Conservation (phyloP, 768 basidiomycete species). For the Termitomyces sp. region DNA sequence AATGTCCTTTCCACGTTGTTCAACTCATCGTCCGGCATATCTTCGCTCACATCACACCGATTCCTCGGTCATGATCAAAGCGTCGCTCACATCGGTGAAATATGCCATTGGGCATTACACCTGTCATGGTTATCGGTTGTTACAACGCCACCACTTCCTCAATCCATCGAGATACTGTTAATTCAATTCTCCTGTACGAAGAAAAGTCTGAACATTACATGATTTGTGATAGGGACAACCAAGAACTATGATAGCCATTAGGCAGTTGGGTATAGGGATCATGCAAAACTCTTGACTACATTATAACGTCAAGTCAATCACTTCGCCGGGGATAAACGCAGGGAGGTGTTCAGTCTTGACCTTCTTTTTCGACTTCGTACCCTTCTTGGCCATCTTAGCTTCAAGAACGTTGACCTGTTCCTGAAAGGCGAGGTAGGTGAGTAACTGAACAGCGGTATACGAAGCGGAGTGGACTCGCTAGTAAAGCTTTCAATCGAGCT, state of each 20-base stretch:
- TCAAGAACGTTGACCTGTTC: neutral
- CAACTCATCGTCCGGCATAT: neutral
- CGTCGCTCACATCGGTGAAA: conserved; percentile 17
- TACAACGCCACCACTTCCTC: conserved; percentile 1
- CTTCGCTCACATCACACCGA: neutral
- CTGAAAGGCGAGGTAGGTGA: neutral
- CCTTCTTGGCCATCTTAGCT: conserved; percentile 15
- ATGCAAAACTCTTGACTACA: neutral
- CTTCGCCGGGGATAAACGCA: conserved; percentile 9
- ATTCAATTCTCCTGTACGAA: no score
- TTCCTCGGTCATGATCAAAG: conserved; percentile 13
- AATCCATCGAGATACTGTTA: no score
- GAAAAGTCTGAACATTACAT: neutral
- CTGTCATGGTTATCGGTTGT: neutral
- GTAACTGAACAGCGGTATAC: neutral
- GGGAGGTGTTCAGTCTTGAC: conserved; percentile 15
- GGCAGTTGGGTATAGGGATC: neutral
- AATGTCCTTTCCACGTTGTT: neutral
- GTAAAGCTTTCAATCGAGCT: neutral
- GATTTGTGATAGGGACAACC: neutral
- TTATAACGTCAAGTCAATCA: conserved; percentile 19
- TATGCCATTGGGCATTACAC: conserved; percentile 9
- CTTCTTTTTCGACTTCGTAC: neutral
- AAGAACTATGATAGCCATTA: no score
- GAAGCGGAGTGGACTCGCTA: neutral